Conservation (phyloP, 106 monocot genomes). For the Acorus calamus region DNA sequence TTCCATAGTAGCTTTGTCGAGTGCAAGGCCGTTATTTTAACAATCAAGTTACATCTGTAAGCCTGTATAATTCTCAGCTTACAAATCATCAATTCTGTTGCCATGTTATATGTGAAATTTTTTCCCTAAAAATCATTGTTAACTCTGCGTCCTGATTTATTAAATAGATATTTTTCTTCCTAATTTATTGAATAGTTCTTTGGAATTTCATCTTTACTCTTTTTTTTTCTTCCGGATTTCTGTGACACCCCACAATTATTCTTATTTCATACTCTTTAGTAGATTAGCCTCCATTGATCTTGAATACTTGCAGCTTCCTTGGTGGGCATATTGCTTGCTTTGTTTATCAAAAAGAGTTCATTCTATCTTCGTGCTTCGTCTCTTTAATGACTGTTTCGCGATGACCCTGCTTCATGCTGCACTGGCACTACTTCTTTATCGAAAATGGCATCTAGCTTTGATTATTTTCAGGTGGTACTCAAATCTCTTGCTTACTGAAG, state of each 20-base stretch:
- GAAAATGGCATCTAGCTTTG: slow-evolving; percentile 74
- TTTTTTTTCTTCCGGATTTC: no score
- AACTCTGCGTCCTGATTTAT: no score
- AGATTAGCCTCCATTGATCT: neutral
- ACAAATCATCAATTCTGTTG: no score
- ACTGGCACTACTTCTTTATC: slow-evolving; percentile 46
- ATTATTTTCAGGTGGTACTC: slow-evolving; percentile 74
- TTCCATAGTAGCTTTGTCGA: no score
- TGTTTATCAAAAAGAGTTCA: slow-evolving; percentile 92
- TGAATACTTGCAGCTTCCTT: slow-evolving; percentile 59
- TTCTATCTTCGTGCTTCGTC: slow-evolving; percentile 92
- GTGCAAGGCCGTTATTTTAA: no score
- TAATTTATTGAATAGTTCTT: no score
- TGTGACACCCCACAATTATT: neutral
- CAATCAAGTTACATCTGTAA: no score
- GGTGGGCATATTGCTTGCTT: slow-evolving; percentile 86
- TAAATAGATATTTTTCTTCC: no score
- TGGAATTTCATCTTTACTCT: no score
- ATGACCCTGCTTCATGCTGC: slow-evolving; percentile 78
- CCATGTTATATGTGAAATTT: no score
- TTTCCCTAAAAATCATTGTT: no score
- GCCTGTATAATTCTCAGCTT: no score
- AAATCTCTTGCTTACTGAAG: neutral
- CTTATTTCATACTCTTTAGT: neutral
- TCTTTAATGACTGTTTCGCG: slow-evolving; percentile 97